Evolutionary conservation across 768 basidiomycete genomes (phyloP).

Genomic region (Amanita phalloides): DNA sequence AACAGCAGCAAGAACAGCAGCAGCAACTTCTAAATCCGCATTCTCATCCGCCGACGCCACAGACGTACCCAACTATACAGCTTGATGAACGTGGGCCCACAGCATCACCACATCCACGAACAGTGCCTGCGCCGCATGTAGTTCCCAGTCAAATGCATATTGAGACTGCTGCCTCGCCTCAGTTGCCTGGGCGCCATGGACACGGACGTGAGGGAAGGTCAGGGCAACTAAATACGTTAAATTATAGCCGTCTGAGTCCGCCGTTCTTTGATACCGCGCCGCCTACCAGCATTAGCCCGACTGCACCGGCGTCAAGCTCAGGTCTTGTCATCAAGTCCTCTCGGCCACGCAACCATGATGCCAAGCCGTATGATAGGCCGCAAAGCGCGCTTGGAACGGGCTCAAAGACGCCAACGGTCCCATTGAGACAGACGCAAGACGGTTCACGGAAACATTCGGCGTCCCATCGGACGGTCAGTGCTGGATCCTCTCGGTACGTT

Average conservation of each 20-base stretch:
- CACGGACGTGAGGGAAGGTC: constrained; percentile 14
- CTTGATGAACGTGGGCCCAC: constrained; percentile 15
- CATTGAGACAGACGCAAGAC: constrained; percentile 9
- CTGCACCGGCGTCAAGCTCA: not conserved
- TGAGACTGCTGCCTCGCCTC: constrained; percentile 5
- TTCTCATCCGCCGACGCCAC: constrained; percentile 18
- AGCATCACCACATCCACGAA: not conserved
- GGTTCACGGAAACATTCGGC: constrained; percentile 15
- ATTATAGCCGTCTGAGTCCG: constrained; percentile 4
- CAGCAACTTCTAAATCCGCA: constrained; percentile 15
- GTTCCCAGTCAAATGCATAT: constrained; percentile 18
- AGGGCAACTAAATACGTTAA: constrained; percentile 9
- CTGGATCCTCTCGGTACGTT: constrained; percentile 10
- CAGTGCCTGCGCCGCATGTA: constrained; percentile 12
- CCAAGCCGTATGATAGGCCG: constrained; percentile 19
- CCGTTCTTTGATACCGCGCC: constrained; percentile 5
- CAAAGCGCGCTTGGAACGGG: constrained; percentile 11
- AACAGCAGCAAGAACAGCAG: constrained; percentile 27
- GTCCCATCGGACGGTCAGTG: constrained; percentile 14
- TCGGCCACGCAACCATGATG: not conserved
- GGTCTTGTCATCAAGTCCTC: not conserved
- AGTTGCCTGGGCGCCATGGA: constrained; percentile 14
- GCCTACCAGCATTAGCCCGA: constrained; percentile 10
- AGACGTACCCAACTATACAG: constrained; percentile 17
- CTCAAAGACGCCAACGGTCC: constrained; percentile 2